Conservation (phyloP, 345 rosid species). For the Rhodamnia rubescens region DNA sequence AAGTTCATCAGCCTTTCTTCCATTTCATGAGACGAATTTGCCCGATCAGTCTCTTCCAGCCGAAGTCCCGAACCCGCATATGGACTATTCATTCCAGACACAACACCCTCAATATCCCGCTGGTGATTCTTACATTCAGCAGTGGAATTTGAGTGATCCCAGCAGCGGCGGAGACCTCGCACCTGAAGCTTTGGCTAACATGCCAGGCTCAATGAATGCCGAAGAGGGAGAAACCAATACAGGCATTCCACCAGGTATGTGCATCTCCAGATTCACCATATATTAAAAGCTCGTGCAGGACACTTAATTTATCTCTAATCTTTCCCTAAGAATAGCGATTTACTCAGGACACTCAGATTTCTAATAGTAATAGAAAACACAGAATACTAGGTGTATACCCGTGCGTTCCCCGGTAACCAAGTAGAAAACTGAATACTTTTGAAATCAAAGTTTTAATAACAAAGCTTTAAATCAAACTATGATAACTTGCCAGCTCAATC, state of each 20-base stretch:
- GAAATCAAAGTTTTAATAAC: too few relatives aligned
- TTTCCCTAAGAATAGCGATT: not conserved
- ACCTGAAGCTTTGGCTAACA: not conserved
- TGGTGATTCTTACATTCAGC: not conserved
- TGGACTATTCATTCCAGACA: not conserved
- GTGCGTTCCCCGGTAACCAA: too few relatives aligned
- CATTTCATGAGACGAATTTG: not conserved
- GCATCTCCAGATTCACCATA: not conserved
- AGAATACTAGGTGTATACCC: too few relatives aligned
- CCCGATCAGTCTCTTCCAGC: not conserved
- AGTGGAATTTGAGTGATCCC: not conserved
- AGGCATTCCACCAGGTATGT: not conserved
- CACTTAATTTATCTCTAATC: not conserved
- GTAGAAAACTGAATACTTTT: too few relatives aligned
- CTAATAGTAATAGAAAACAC: not conserved
- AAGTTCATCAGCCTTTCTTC: not conserved
- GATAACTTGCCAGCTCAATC: too few relatives aligned
- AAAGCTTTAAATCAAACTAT: too few relatives aligned
- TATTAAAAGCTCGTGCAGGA: not conserved
- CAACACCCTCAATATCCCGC: not conserved
- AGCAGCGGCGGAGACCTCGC: accelerated
- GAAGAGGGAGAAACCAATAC: not conserved
- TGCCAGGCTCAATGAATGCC: not conserved
- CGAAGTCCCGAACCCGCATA: accelerated
- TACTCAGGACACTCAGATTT: accelerated